Base-by-base conservation (phyloP, 2,329 filamentous ascomycete genomes). In the Exophiala viscosa region DNA sequence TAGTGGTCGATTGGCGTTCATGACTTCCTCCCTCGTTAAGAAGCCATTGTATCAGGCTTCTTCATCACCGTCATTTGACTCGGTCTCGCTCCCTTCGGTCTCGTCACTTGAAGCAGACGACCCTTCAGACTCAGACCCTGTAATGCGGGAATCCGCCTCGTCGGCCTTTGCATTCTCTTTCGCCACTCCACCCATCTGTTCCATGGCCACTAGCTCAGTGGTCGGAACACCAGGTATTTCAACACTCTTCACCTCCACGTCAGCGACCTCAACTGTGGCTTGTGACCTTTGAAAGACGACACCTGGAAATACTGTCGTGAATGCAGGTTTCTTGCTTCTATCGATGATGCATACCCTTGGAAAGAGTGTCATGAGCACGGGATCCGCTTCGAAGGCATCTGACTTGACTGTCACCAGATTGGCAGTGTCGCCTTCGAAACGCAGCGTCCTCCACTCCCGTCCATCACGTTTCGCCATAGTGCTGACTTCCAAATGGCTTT, bases 401-500 rank as follows among this genome's bases (percentile, higher is more conserved):
- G 52, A 55, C 28, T 44, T 28, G 17, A 55, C 47, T 8, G 43
- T 42, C 17, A 32, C 38, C 13, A 51, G 35, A n/a, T 13, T 33
- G 31, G 48, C 34, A 11, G 17, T 36, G 5, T 39, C 28, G 13
- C 20, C 39, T 6, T 10, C 38, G 5, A 45, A 44, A 4, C 18
- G 31, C 7, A 55, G 18, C 2, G 52, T 38, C 15, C 38, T 38
- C 52, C 52, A 55, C 2, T 47, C 32, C 41, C 52, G 50, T 20
- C 18, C 17, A 13, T 42, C 28, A 11, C 17, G n/a, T 11, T 11
- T 32, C 5, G 39, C 18, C 13, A 28, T 15, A 2, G 42, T 44
- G 33, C 31, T 55, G 48, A 55, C 52, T 38, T 55, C 52, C 33
- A 38, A 51, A 40, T 55, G 52, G 18, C 39, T 51, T 17, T 51